These are phyloP conservation scores for Tricholoma terreum DNA, from an alignment of 768 basidiomycete genomes.

Conservation along the genomic window DNA sequence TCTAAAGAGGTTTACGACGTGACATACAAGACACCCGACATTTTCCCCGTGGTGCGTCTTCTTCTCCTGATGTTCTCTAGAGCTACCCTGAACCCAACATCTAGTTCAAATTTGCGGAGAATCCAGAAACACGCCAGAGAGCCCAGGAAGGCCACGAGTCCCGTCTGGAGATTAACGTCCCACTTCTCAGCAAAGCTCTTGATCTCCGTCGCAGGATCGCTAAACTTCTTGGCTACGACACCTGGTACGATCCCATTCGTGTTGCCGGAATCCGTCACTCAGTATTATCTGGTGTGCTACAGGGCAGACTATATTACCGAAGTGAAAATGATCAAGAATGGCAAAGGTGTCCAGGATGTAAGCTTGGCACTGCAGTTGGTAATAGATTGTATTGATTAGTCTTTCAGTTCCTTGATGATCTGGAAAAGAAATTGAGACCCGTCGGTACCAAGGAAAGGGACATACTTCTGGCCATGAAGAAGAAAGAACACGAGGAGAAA, in stretches of 20 bases:
- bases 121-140: conserved; percentile 61
- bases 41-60: conserved; percentile 63
- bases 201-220: conserved; percentile 70
- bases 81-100: neutral
- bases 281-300: neutral
- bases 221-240: conserved; percentile 64
- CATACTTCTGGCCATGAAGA: conserved; percentile 68
- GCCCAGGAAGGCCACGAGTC: conserved; percentile 69
- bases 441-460: conserved; percentile 67
- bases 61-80: neutral
- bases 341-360: conserved; percentile 56
- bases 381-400: conserved; percentile 5
- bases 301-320: conserved; percentile 83
- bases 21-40: conserved; percentile 81
- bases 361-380: neutral
- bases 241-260: conserved; percentile 41
- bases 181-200: conserved; percentile 64
- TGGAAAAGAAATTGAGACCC: conserved; percentile 70
- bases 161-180: conserved; percentile 66
- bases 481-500: conserved; percentile 61
- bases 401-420: conserved; percentile 70
- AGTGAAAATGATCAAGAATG: conserved; percentile 81
- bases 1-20: conserved; percentile 63
- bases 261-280: neutral
- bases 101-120: conserved; percentile 79